phyloP scores from a whole-genome alignment of 176 grass and related monocot genomes.

The Carex myosuroides region DNA sequence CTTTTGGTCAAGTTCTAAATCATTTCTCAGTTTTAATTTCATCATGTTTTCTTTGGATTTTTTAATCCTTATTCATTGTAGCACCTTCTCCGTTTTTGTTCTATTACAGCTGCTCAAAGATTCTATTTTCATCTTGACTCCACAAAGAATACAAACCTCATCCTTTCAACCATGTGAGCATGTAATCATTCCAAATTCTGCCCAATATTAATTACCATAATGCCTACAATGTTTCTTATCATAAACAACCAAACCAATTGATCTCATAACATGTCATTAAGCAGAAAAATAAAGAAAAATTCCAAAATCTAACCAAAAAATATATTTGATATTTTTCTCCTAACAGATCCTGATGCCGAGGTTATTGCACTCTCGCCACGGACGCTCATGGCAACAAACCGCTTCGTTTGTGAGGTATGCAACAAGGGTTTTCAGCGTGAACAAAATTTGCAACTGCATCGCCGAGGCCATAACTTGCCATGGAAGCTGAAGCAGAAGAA shows the following conservation, averaged over 20 bases:
- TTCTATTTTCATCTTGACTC: constrained; percentile 6
- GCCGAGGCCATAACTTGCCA: constrained; percentile 90
- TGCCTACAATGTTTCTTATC: not conserved
- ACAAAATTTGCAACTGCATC: constrained; percentile 98
- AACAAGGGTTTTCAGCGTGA: constrained; percentile 96
- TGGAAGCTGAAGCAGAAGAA: constrained; percentile 99
- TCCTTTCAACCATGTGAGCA: not conserved
- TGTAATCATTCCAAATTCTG: not conserved
- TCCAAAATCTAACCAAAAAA: not conserved
- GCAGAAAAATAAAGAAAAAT: not conserved
- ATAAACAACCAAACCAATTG: not conserved
- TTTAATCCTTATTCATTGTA: not conserved
- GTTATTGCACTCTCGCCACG: constrained; percentile 96
- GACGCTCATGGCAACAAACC: constrained; percentile 86
- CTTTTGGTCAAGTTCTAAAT: not conserved
- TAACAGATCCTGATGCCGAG: constrained; percentile 80
- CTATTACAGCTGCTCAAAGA: not conserved
- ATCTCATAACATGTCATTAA: constrained; percentile 10
- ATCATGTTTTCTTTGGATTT: not conserved
- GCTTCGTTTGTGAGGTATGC: constrained; percentile 99
- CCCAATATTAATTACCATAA: constrained; percentile 21
- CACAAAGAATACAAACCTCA: not conserved
- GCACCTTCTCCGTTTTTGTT: not conserved
- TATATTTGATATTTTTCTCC: not conserved
- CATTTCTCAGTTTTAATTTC: not conserved